Percentiles rank a stretch among this genome's conserved stretches.
phyloP scores from a whole-genome alignment of 345 rosid species.

The Draba incana region DNA sequence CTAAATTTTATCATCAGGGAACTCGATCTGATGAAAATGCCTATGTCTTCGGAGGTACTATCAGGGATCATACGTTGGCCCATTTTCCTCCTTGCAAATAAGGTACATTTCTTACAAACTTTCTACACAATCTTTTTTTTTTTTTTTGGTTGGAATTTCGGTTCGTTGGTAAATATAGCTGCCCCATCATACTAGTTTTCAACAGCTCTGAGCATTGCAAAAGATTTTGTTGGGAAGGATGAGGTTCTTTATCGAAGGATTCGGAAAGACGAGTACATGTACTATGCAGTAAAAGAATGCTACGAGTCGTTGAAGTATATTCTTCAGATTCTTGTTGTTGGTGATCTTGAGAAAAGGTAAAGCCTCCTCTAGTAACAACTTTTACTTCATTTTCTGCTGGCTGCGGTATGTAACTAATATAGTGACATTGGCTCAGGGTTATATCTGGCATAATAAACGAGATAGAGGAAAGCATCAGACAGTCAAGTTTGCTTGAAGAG shows the following conservation, averaged over 20 bases:
- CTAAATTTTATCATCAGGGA: constrained; percentile 57
- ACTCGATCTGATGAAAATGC: constrained; percentile 84
- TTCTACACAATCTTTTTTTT: constrained; percentile 5
- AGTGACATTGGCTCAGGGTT: constrained; percentile 50
- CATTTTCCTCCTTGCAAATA: constrained; percentile 85
- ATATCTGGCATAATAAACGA: constrained; percentile 59
- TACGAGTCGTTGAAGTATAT: constrained; percentile 83
- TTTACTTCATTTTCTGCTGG: constrained; percentile 25
- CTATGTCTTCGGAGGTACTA: constrained; percentile 66
- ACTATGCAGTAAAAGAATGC: constrained; percentile 80
- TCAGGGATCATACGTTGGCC: constrained; percentile 85
- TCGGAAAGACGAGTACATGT: constrained; percentile 85
- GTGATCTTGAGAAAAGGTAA: constrained; percentile 83
- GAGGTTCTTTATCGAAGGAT: constrained; percentile 66
- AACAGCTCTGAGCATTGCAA: constrained; percentile 82
- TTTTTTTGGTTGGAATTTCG: constrained; percentile 1
- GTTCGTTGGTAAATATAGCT: constrained; percentile 42
- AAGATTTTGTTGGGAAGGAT: constrained; percentile 75
- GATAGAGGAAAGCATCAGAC: constrained; percentile 72
- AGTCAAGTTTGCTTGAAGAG: constrained; percentile 67
- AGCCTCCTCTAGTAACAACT: constrained; percentile 14
- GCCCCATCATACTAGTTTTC: constrained; percentile 61
- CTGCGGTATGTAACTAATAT: constrained; percentile 8
- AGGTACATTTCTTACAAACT: constrained; percentile 50
- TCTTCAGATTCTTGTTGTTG: constrained; percentile 78